Conservation (phyloP, 2,329 filamentous ascomycete genomes). For the Paecilomyces sp. region DNA sequence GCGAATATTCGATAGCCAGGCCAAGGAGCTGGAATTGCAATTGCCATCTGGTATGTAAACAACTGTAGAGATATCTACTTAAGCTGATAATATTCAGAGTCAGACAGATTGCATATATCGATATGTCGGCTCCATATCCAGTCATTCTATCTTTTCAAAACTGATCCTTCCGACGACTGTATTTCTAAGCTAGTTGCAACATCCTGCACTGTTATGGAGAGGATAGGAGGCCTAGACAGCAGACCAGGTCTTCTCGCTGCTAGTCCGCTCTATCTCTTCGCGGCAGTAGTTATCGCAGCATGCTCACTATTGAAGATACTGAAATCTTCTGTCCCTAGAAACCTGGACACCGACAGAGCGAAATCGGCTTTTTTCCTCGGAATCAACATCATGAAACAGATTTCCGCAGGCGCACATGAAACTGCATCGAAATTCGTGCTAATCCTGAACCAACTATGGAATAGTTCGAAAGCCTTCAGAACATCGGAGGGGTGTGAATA, state of each 20-base stretch:
- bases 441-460: conserved; percentile 32
- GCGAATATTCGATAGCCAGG: conserved; percentile 26
- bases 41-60: conserved; percentile 19
- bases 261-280: conserved; percentile 20
- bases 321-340: conserved; percentile 24
- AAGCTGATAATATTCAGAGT: conserved; percentile 11
- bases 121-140: conserved; percentile 27
- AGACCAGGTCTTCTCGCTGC: conserved; percentile 13
- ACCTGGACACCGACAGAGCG: conserved; percentile 27
- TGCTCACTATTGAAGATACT: conserved; percentile 29
- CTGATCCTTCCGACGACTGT: conserved; percentile 18
- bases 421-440: conserved; percentile 23
- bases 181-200: conserved; percentile 19
- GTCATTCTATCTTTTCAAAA: conserved; percentile 30
- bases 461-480: conserved; percentile 33
- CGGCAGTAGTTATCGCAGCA: conserved; percentile 23
- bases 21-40: conserved; percentile 29
- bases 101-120: conserved; percentile 21
- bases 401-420: conserved; percentile 31
- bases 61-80: conserved; percentile 1
- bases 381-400: conserved; percentile 31
- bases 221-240: conserved; percentile 15
- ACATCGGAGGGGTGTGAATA: conserved; percentile 30
- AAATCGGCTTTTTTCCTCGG: conserved; percentile 26
- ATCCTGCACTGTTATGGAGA: conserved; percentile 24